A percentile compares a stretch with the other conserved stretches of the same genome.
Evolutionary conservation across 1,284 basidiomycete genomes (phyloP).

Genomic region (Ustilago bromivora): DNA sequence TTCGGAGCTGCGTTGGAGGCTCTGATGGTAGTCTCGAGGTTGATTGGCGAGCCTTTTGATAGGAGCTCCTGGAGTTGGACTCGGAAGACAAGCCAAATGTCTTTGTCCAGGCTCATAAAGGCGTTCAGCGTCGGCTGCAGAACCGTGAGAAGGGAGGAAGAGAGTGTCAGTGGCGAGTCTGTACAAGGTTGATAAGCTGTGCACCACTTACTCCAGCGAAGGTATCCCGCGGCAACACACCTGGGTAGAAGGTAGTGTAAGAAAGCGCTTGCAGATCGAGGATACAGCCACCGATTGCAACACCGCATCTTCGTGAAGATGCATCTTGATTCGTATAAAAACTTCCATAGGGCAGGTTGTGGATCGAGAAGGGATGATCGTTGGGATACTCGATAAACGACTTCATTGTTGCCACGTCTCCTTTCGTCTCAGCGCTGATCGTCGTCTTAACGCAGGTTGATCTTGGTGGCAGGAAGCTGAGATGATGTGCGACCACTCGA

Average conservation of each 20-base stretch:
- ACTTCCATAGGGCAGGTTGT: constrained; percentile 57
- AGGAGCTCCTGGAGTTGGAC: constrained; percentile 34
- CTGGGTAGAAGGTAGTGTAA: constrained; percentile 4
- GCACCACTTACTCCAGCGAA: not conserved
- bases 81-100: constrained; percentile 28
- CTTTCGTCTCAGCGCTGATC: not conserved
- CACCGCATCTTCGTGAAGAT: constrained; percentile 21
- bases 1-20: not conserved
- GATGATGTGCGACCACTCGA: too few species aligned
- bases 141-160: not conserved
- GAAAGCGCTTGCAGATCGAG: constrained; percentile 49
- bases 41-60: constrained; percentile 3
- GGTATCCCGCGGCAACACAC: not conserved
- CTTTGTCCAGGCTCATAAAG: constrained; percentile 28
- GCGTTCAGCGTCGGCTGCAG: constrained; percentile 36
- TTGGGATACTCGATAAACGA: constrained; percentile 19
- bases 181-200: not conserved
- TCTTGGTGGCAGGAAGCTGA: not conserved
- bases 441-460: not conserved
- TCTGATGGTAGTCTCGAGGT: not conserved
- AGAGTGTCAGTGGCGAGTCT: not conserved
- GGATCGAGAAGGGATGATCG: constrained; percentile 50
- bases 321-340: constrained; percentile 26
- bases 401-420: constrained; percentile 15
- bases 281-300: constrained; percentile 51